A percentile compares a stretch with the other conserved stretches of the same genome.
phyloP scores from a whole-genome alignment of 495 filamentous ascomycete species.

The Hypoxylon crocopeplum region DNA sequence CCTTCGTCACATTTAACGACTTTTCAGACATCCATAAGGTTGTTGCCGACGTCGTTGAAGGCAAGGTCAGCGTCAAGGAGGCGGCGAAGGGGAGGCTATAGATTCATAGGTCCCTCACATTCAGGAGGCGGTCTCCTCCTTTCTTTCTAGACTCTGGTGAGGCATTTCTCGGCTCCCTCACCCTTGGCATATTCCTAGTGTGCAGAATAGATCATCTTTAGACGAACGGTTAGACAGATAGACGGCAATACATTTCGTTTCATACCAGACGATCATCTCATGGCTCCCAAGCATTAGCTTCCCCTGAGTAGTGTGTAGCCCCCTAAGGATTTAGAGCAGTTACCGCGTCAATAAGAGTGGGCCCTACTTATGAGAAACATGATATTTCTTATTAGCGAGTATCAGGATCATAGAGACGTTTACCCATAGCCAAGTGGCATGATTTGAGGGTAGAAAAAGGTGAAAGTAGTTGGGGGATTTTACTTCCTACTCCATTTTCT shows the following conservation, averaged over 20 bases:
- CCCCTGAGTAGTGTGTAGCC: neutral
- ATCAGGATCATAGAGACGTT: too few relatives aligned
- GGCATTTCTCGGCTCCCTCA: neutral
- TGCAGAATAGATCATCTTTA: conserved; percentile 21
- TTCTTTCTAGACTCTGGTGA: neutral
- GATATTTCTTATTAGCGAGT: too few relatives aligned
- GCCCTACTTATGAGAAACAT: too few relatives aligned
- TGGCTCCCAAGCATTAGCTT: neutral
- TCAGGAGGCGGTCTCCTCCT: neutral
- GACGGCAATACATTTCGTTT: conserved; percentile 9
- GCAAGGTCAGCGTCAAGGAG: conserved; percentile 57
- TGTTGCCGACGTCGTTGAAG: conserved; percentile 73
- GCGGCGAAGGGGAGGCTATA: conserved; percentile 47
- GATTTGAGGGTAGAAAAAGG: too few relatives aligned
- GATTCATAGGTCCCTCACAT: neutral
- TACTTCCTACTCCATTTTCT: too few relatives aligned
- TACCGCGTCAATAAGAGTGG: too few relatives aligned
- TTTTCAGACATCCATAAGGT: conserved; percentile 77
- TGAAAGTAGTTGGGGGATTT: too few relatives aligned
- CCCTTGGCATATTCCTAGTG: neutral
- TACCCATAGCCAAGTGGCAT: too few relatives aligned
- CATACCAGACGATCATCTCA: neutral
- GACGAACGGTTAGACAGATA: conserved; percentile 28
- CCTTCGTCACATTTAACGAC: conserved; percentile 81
- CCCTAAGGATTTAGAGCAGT: too few relatives aligned